Base-by-base conservation (phyloP, 2,329 filamentous ascomycete species). In the Monosporascus sp. region DNA sequence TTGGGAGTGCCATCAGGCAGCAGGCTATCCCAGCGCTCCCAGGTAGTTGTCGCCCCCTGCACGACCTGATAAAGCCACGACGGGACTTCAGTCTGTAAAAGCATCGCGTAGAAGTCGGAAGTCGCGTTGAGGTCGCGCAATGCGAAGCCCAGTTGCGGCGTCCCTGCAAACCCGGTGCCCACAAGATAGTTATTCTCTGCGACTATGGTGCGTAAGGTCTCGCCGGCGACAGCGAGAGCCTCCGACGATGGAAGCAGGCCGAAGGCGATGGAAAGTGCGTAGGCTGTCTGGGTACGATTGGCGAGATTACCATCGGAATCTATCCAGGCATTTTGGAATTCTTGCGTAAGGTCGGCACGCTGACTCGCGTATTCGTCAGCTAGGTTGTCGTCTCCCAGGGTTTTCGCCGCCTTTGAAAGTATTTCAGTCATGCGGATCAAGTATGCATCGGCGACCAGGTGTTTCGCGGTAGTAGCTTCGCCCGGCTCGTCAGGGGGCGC, bases 1-100 rank as follows among this genome's bases (percentile, higher is more conserved):
- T 79, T 79, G 17, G 78, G 58, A 0, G 57, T 66, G 0, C 75
- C 76, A 52, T 78, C 65, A 0, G 73, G 65, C 0, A 78, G 60
- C 35, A 79, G 63, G 27, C 71, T 74, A 48, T 80, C 75, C 77
- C 77, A 79, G 2, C 78, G 69, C 56, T 80, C 77, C 77, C 77
- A 80, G 0, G 72, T 76, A 0, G 76, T 79, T 0, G 77, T 79
- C 0, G 69, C 76, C 9, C 68, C 67, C 70, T 74, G 72, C 0
- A 67, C 69, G 6, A 80, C 70, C 14, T 74, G 75, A 49, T 78
- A 79, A 1, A 80, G 60, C 77, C 77, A 80, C 0, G 71, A 75
- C 0, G 76, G 77, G 1, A 72, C 69, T 3, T 69, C 60, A 6
- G 69, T 74, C 58, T 78, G 70, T 5, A 75, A 64, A 1, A 81